phyloP scores from a whole-genome alignment of 2,329 filamentous ascomycete species.

The Cryphonectria radicalis region DNA sequence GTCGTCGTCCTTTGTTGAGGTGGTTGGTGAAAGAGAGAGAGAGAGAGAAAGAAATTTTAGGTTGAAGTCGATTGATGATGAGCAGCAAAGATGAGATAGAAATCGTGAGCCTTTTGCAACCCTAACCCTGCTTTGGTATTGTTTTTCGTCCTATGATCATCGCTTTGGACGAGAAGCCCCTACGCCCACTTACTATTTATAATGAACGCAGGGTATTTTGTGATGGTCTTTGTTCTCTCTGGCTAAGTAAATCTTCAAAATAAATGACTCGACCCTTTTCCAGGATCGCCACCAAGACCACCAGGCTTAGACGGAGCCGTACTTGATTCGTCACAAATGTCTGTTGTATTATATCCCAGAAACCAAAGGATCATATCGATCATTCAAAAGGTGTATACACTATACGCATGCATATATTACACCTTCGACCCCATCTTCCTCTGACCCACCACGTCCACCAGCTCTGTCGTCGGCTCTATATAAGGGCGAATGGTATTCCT shows the following conservation, averaged over 20 bases:
- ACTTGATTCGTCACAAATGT: too few relatives aligned
- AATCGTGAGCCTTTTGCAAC: background rate
- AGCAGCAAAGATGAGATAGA: background rate
- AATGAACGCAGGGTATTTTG: background rate
- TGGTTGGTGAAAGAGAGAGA: background rate
- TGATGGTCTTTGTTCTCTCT: background rate
- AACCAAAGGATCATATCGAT: too few relatives aligned
- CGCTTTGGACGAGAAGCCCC: background rate
- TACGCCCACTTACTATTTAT: background rate
- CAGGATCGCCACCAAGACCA: background rate
- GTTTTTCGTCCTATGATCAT: background rate
- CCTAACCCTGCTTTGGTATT: background rate
- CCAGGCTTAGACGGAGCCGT: background rate
- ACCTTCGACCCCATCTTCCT: background rate
- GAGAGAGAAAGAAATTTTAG: background rate
- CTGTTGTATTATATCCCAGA: too few relatives aligned
- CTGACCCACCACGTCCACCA: conserved; percentile 32
- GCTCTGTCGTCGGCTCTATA: conserved; percentile 39
- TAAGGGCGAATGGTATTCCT: conserved; percentile 37
- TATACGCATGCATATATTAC: background rate
- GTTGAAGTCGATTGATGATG: background rate
- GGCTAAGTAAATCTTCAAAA: background rate
- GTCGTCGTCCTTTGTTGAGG: background rate
- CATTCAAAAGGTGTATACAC: too few relatives aligned
- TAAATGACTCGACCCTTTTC: background rate